A percentile compares a stretch with the other conserved stretches of the same genome.
Evolutionary conservation across 164 flowering plant genomes (phyloP).

Genomic region (Kalanchoe fedtschenkoi): DNA sequence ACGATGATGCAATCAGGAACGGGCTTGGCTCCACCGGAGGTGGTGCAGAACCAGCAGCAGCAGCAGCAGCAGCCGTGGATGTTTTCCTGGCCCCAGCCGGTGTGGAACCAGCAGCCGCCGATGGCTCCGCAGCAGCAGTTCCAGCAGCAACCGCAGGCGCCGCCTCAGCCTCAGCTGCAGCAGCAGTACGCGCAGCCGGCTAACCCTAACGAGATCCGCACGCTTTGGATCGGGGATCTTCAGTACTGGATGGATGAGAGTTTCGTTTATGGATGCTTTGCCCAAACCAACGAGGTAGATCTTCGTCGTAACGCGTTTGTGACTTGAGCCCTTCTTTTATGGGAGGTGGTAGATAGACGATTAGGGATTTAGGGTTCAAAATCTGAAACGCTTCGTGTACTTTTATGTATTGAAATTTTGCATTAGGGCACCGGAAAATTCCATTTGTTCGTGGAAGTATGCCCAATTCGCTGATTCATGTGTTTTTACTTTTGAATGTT

Average conservation of each 20-base stretch:
- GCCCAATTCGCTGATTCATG: neutral
- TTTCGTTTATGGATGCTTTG: constrained; percentile 47
- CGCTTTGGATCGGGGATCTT: constrained; percentile 88
- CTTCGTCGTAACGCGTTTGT: neutral
- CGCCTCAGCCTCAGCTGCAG: neutral
- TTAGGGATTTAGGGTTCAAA: neutral
- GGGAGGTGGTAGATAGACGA: neutral
- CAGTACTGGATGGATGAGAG: constrained; percentile 90
- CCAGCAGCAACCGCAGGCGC: constrained; percentile 1
- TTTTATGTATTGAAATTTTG: neutral
- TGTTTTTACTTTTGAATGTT: neutral
- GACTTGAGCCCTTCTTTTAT: neutral
- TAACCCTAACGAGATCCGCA: constrained; percentile 52
- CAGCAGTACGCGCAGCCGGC: constrained; percentile 24
- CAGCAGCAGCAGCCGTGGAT: constrained; percentile 23
- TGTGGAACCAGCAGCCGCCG: constrained; percentile 7
- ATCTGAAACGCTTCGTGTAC: neutral
- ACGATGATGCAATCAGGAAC: constrained; percentile 47
- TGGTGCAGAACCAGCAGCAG: constrained; percentile 26
- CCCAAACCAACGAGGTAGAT: constrained; percentile 60
- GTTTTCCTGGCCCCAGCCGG: constrained; percentile 17
- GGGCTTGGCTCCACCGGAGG: constrained; percentile 33
- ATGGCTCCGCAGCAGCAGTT: constrained; percentile 7
- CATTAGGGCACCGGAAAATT: neutral
- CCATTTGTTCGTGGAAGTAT: neutral